Conservation (phyloP, 2,329 filamentous ascomycete genomes). For the Neophaeococcomyces aloes region DNA sequence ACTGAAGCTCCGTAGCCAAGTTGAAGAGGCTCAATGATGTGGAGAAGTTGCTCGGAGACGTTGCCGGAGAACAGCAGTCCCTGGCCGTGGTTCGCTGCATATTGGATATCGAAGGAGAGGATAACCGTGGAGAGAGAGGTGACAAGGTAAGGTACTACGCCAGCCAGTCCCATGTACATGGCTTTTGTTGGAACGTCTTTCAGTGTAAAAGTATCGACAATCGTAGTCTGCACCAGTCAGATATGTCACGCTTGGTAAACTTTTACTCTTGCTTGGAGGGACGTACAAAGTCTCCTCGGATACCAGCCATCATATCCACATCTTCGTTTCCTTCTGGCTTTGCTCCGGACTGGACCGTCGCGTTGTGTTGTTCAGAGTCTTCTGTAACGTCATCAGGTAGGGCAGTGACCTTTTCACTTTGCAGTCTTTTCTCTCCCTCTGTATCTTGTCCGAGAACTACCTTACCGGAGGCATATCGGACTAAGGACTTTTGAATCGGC, state of each 20-base stretch:
- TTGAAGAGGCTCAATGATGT: conserved; percentile 73
- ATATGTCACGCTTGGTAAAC: neutral
- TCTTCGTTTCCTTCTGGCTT: conserved; percentile 30
- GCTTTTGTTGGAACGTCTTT: conserved; percentile 56
- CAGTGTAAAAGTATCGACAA: conserved; percentile 61
- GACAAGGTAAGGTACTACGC: conserved; percentile 72
- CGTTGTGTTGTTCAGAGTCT: conserved; percentile 45
- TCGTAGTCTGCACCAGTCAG: conserved; percentile 40
- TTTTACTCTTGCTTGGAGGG: neutral
- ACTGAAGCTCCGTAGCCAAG: conserved; percentile 81
- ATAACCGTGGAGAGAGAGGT: conserved; percentile 76
- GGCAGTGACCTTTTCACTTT: conserved; percentile 48
- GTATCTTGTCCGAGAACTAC: conserved; percentile 14
- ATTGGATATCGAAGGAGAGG: conserved; percentile 73
- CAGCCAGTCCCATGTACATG: conserved; percentile 59
- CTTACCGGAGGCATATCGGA: conserved; percentile 35
- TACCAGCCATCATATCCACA: conserved; percentile 42
- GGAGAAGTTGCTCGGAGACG: conserved; percentile 60
- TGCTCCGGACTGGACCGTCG: conserved; percentile 35
- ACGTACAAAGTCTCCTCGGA: conserved; percentile 50
- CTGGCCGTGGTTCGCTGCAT: conserved; percentile 49
- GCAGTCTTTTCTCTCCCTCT: conserved; percentile 40
- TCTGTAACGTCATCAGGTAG: conserved; percentile 51
- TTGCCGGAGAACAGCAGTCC: conserved; percentile 58
- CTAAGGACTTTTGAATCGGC: conserved; percentile 38